Evolutionary conservation across 164 flowering plant species (phyloP).

Genomic region (Santalum album): DNA sequence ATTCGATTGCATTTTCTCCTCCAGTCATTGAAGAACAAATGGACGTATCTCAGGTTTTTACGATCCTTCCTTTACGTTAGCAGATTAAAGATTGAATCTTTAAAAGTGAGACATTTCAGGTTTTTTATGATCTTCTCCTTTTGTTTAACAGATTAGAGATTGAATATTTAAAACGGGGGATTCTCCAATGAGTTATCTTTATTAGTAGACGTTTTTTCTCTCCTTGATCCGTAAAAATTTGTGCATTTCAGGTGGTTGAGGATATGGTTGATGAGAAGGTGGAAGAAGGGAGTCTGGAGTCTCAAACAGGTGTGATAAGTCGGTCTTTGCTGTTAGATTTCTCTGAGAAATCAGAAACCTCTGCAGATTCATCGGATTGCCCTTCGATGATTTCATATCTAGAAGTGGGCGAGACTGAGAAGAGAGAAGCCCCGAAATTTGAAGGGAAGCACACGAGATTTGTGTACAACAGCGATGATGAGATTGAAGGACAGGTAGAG

Average conservation of each 20-base stretch:
- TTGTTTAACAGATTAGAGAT: too few relatives aligned
- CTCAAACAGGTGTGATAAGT: slow-evolving; percentile 29
- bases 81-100: too few relatives aligned
- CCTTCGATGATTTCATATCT: slow-evolving; percentile 35
- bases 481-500: slow-evolving; percentile 19
- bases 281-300: slow-evolving; percentile 20
- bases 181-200: too few relatives aligned
- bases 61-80: too few relatives aligned
- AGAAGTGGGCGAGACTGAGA: slow-evolving; percentile 9
- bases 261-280: slow-evolving; percentile 15
- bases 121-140: neutral
- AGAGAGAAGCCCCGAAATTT: slow-evolving; percentile 13
- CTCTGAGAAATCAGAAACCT: slow-evolving; percentile 52
- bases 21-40: slow-evolving; percentile 20
- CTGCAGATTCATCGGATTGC: slow-evolving; percentile 33
- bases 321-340: slow-evolving; percentile 59
- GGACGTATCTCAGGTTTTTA: slow-evolving; percentile 31
- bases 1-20: slow-evolving; percentile 6
- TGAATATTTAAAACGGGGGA: too few relatives aligned
- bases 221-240: too few relatives aligned
- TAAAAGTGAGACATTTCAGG: too few relatives aligned
- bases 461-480: neutral
- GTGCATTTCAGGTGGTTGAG: slow-evolving; percentile 9
- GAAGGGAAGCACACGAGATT: neutral
- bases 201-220: too few relatives aligned